Percentiles rank a stretch among this genome's conserved stretches.
Conservation (phyloP, 2,329 filamentous ascomycete genomes). For the Blumeria hordei region DNA sequence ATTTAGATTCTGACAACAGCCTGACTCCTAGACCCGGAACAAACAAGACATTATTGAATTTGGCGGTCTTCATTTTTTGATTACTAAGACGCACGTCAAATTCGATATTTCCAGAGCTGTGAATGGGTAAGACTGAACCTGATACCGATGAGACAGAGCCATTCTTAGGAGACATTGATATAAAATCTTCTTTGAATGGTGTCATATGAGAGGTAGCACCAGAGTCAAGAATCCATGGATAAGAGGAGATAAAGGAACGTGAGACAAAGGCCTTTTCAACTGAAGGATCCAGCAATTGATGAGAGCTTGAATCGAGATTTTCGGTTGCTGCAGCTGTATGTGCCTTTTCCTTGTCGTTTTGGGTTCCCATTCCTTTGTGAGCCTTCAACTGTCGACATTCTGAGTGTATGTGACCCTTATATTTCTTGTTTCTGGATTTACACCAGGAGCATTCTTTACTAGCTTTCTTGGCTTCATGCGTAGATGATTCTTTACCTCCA, state of each 20-base stretch:
- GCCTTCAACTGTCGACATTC: constrained; percentile 1
- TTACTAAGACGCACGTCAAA: background rate
- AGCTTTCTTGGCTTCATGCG: background rate
- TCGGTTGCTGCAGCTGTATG: background rate
- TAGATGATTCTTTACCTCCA: background rate
- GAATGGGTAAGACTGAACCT: background rate
- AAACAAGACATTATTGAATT: background rate
- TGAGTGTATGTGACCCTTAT: constrained; percentile 1
- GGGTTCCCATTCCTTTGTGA: background rate
- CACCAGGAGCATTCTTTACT: background rate
- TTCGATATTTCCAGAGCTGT: background rate
- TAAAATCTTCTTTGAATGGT: background rate
- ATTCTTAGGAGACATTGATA: background rate
- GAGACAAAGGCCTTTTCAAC: background rate
- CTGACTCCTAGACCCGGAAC: background rate
- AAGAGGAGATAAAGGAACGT: background rate
- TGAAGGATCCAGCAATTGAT: background rate
- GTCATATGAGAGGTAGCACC: background rate
- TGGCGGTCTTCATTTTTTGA: background rate
- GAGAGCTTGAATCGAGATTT: background rate
- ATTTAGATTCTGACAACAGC: background rate
- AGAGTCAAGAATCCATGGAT: background rate
- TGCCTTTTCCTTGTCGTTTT: background rate
- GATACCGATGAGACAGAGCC: background rate
- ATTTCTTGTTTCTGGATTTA: background rate